Base-by-base conservation (phyloP, 306 rosid genomes). In the Dalbergia oliveri region DNA sequence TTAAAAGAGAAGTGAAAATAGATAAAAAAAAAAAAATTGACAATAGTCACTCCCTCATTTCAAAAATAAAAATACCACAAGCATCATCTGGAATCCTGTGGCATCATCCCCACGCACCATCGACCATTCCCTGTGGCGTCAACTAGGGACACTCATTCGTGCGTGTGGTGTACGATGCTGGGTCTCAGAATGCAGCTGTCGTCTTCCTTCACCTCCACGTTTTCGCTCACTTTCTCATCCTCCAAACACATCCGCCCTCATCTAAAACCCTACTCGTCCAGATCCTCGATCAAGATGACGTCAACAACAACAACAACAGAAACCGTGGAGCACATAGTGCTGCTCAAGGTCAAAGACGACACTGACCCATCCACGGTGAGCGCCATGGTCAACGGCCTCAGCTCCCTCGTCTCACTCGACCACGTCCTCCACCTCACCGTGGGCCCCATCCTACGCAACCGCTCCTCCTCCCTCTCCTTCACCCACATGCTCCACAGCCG, bases 401-500 rank as follows among this genome's bases (percentile, higher is more conserved):
- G 72, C 26, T 85, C 88, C 68, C 91, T 95, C 1, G 14, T 37
- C 58, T 89, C 98, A 0, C 90, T 95, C 45, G 87, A 85, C 61
- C 84, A 82, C 6, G 94, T 90, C 11, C 87, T 85, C 80, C 91
- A 91, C 81, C 85, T 95, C 68, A 58, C 84, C 14, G 96, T 89
- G 72, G 91, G 90, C 0, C 97, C 98, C 0, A 21, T 95, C 66
- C 88, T 90, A 14, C 90, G 89, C 73, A 87, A 65, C 76, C 81
- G 96, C 11, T 89, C 98, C 81, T 81, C 94, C 11, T 62, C 94
- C 49, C 50, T 84, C 56, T 54, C 76, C 39, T 95, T 93, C 88
- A 95, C 97, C 33, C 98, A 95, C 90, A 70, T 90, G 82, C 98
- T 95, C 61, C 98, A 95, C 53, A 89, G 83, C 78, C 98, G 97